A percentile compares a stretch with the other conserved stretches of the same genome.
Evolutionary conservation across 306 rosid genomes (phyloP).

Genomic region (Quercus engelmannii): DNA sequence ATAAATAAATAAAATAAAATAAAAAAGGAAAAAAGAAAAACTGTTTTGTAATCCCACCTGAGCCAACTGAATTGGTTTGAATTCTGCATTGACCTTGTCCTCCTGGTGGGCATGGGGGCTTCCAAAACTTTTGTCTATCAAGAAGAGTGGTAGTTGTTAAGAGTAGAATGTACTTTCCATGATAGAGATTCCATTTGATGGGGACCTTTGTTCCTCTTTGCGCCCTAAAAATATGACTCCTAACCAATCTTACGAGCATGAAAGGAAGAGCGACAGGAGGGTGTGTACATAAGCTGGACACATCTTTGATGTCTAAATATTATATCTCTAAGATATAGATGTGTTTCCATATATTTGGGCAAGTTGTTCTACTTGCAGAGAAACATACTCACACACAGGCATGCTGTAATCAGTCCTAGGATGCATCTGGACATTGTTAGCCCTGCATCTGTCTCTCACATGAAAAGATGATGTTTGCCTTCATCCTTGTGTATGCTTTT

Average conservation of each 20-base stretch:
- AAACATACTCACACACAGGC: not conserved
- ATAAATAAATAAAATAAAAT: no score
- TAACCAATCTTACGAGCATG: not conserved
- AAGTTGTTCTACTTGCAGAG: not conserved
- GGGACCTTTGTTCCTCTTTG: not conserved
- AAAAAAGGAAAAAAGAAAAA: not conserved
- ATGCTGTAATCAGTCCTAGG: not conserved
- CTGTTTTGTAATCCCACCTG: not conserved
- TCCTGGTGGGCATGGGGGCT: not conserved
- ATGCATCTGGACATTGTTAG: not conserved
- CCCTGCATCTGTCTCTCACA: not conserved
- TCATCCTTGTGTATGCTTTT: no score
- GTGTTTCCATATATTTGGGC: not conserved
- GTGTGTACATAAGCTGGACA: not conserved
- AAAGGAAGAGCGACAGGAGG: not conserved
- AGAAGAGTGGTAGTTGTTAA: not conserved
- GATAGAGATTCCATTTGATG: not conserved
- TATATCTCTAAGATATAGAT: not conserved
- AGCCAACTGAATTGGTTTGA: not conserved
- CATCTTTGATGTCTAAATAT: not conserved
- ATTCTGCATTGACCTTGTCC: not conserved
- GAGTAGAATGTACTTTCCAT: not conserved
- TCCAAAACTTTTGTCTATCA: not conserved
- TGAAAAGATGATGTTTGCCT: not conserved
- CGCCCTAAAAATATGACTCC: not conserved